Conservation (phyloP, 139 green algal species). For the Haematococcus sp. region DNA sequence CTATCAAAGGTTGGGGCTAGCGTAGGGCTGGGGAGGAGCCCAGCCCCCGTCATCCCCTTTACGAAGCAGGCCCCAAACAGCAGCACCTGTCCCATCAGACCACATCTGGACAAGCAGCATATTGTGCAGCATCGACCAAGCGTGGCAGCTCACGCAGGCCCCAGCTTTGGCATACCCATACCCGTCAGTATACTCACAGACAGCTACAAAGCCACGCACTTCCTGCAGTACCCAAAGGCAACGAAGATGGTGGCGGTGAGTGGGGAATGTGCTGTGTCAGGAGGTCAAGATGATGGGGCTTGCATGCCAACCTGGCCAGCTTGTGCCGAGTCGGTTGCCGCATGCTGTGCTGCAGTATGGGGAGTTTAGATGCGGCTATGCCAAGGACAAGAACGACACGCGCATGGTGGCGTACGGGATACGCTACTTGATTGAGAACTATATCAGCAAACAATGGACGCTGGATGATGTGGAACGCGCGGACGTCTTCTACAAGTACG, state of each 20-base stretch:
- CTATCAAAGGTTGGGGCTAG: no score
- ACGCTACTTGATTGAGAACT: conserved; percentile 81
- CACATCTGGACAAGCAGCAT: no score
- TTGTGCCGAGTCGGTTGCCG: background rate
- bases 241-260: conserved; percentile 82
- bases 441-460: conserved; percentile 77
- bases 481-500: conserved; percentile 72
- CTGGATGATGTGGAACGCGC: conserved; percentile 74
- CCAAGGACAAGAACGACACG: conserved; percentile 74
- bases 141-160: no score
- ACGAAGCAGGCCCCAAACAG: no score
- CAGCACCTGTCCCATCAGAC: no score
- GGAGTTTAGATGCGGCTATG: conserved; percentile 78
- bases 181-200: conserved; percentile 54
- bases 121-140: no score
- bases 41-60: no score
- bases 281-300: background rate
- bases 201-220: conserved; percentile 81
- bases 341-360: no score
- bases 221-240: conserved; percentile 66
- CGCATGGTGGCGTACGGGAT: conserved; percentile 79
- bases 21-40: no score
- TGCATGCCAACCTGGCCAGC: background rate
- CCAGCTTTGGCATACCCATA: no score
- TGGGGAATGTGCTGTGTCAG: background rate